Evolutionary conservation across 2,329 filamentous ascomycete species (phyloP), one percentile per base, ranked within the genome.

Genomic region (Penicillium glabrum): DNA sequence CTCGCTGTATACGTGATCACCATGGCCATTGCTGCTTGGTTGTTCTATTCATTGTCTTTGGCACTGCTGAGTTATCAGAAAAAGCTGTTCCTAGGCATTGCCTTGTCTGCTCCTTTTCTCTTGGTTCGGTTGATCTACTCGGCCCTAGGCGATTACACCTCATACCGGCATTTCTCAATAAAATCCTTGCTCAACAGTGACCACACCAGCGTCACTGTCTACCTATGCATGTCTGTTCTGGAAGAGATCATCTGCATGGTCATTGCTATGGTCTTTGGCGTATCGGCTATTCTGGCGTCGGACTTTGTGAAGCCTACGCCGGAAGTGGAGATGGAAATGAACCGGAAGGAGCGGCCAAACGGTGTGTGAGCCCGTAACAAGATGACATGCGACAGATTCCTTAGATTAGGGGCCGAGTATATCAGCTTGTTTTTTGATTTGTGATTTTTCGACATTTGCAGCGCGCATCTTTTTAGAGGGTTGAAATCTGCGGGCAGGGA

Each of bases 191-290:
- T 27, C 7, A 16, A 35, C 5, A 16, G 60, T 64, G 43, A 29
- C 46, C 5, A 24, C 57, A 9, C 44, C 62, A 3, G 45, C 6
- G 3, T 61, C n/a, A 71, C 70, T 26, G 57, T 67, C 29, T 72
- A 68, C 35, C 59, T 72, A 33, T 67, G 66, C 53, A 72, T 72
- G 70, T 47, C 46, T 44, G 69, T 71, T 26, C 55, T 72, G 49
- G 65, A 69, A 54, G 69, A 72, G 54, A 69, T 72, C 19, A 45
- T 65, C 39, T 65, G 61, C 43, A 65, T 69, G 53, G 58, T 31
- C 3, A 48, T 70, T n/a, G 58, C 54, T 23, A 58, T 71, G 52
- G 57, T 31, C 9, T 51, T 66, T 11, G 65, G 61, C 0, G 44
- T 65, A 13, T 65, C 52, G 11, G 62, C 65, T 45, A 61, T 66